Conservation (phyloP, 2,329 filamentous ascomycete species). For the Microascus cirrosus region DNA sequence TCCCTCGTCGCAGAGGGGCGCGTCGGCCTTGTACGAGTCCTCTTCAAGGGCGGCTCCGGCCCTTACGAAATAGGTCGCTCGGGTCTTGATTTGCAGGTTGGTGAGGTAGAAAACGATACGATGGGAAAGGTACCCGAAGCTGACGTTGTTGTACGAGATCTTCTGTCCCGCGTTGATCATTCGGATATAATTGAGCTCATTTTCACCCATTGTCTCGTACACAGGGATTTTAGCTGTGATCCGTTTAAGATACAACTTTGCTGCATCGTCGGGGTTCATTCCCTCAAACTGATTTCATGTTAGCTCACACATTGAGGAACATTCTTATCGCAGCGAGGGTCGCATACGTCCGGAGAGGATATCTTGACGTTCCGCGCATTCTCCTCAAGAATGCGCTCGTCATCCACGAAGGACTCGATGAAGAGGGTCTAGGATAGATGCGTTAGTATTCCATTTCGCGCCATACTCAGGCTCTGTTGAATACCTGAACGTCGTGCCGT, state of each 20-base stretch:
- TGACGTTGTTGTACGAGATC: constrained; percentile 93
- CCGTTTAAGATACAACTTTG: constrained; percentile 78
- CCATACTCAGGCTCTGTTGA: background rate
- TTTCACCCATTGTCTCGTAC: constrained; percentile 93
- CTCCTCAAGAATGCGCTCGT: constrained; percentile 86
- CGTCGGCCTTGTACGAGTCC: constrained; percentile 86
- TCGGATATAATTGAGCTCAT: constrained; percentile 93
- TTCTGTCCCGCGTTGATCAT: constrained; percentile 97
- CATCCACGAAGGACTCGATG: constrained; percentile 90
- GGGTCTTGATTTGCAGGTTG: constrained; percentile 92
- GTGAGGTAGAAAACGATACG: constrained; percentile 97
- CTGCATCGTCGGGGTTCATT: constrained; percentile 87
- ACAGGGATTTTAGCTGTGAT: constrained; percentile 90
- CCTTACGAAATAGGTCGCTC: constrained; percentile 86
- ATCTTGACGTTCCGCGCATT: constrained; percentile 98
- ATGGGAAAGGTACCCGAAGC: constrained; percentile 92
- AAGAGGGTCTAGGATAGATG: constrained; percentile 62
- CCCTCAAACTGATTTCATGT: constrained; percentile 55
- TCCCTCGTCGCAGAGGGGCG: constrained; percentile 70
- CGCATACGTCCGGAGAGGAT: constrained; percentile 77
- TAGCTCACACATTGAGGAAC: background rate
- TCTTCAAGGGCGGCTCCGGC: constrained; percentile 80
- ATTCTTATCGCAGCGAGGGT: background rate
- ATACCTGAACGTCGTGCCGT: constrained; percentile 88
- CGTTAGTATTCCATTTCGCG: background rate